Percentiles rank a stretch among this genome's conserved stretches.
phyloP scores from a whole-genome alignment of 331 rosid species.

The Spiraea crenata region DNA sequence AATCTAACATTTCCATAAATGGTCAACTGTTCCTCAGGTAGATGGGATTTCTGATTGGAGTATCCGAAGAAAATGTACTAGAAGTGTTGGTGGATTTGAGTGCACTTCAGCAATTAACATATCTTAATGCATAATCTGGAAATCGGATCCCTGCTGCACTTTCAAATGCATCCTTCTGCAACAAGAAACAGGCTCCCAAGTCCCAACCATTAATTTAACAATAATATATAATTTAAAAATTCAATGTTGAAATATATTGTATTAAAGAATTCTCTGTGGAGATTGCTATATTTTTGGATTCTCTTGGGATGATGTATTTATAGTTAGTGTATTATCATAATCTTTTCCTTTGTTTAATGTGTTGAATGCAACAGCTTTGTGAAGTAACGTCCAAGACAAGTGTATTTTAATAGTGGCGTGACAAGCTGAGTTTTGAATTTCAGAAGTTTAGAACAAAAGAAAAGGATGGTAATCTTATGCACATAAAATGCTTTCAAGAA shows the following conservation, averaged over 20 bases:
- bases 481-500: slow-evolving; percentile 5
- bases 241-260: not conserved
- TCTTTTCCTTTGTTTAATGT: not conserved
- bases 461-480: slow-evolving; percentile 14
- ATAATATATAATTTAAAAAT: not conserved
- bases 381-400: slow-evolving; percentile 15
- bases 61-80: not conserved
- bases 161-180: slow-evolving; percentile 4
- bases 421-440: slow-evolving; percentile 19
- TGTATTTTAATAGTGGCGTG: slow-evolving; percentile 20
- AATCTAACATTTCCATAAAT: no score
- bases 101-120: not conserved
- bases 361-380: not conserved
- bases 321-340: not conserved
- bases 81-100: not conserved
- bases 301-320: not conserved
- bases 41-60: no score
- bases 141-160: not conserved
- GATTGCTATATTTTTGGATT: not conserved
- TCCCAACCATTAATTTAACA: not conserved
- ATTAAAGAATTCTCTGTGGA: not conserved
- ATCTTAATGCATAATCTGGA: not conserved
- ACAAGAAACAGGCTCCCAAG: not conserved
- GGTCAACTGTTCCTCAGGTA: no score
- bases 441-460: not conserved